Conservation (phyloP, 352 stramenopile genomes). For the Thalassiosira sp. region DNA sequence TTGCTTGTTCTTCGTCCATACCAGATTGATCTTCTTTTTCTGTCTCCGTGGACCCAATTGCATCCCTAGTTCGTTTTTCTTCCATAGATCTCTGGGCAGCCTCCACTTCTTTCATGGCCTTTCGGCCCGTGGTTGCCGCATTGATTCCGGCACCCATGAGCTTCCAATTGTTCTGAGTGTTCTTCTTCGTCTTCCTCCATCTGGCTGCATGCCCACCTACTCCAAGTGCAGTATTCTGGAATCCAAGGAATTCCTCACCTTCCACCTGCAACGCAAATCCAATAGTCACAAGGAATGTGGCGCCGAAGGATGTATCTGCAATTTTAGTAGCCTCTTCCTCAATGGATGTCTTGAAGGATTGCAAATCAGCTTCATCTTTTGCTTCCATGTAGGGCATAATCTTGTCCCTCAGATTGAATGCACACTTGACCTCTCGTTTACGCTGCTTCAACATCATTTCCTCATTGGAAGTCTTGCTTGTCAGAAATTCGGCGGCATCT, state of each 20-base stretch:
- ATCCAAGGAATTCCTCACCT: conserved; percentile 79
- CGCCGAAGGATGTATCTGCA: conserved; percentile 71
- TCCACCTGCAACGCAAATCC: conserved; percentile 77
- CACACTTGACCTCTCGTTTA: conserved; percentile 72
- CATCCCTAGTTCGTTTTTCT: conserved; percentile 26
- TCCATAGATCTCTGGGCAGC: conserved; percentile 46
- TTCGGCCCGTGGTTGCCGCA: conserved; percentile 62
- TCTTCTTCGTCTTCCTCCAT: conserved; percentile 59
- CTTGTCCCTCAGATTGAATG: conserved; percentile 65
- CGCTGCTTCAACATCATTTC: conserved; percentile 70
- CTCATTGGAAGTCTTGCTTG: conserved; percentile 44
- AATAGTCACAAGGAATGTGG: conserved; percentile 78
- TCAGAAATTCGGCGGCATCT: conserved; percentile 45
- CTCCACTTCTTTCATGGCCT: conserved; percentile 78
- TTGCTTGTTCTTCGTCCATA: conserved; percentile 60
- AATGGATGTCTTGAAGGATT: conserved; percentile 57
- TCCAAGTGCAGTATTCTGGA: conserved; percentile 64
- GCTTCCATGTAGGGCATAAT: conserved; percentile 63
- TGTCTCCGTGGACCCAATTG: neutral
- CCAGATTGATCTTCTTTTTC: conserved; percentile 11
- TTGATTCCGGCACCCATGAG: conserved; percentile 69
- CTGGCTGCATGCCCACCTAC: conserved; percentile 66
- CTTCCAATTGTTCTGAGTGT: conserved; percentile 66
- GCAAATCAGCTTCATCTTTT: conserved; percentile 61
- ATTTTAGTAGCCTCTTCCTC: conserved; percentile 78